Percentiles rank a stretch among this genome's conserved stretches.
Conservation (phyloP, 805 yeast genomes). For the Schizosaccharomyces osmophilus region DNA sequence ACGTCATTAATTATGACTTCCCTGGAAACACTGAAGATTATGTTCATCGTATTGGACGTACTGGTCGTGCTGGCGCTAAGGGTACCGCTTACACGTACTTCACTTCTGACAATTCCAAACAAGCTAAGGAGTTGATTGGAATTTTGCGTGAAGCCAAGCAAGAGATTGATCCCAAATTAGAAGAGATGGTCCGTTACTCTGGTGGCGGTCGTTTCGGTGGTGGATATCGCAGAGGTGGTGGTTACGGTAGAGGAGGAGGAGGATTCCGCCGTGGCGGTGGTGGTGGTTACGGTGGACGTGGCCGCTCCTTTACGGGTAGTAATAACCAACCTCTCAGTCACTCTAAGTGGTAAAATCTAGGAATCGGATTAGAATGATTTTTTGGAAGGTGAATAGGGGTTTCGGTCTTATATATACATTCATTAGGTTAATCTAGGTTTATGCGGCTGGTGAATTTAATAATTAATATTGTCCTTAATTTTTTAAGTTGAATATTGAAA, state of each 20-base stretch:
- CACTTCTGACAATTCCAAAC: conserved; percentile 63
- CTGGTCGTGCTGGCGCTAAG: conserved; percentile 93
- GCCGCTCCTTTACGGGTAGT: conserved; percentile 3
- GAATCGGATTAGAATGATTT: neutral
- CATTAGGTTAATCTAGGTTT: too few species aligned
- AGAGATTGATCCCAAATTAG: conserved; percentile 55
- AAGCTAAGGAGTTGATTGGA: conserved; percentile 73
- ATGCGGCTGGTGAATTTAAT: too few species aligned
- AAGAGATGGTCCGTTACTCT: conserved; percentile 40
- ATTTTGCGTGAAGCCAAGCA: conserved; percentile 92
- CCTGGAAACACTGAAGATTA: conserved; percentile 95
- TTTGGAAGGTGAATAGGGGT: too few species aligned
- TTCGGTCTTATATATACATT: too few species aligned
- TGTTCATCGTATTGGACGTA: conserved; percentile 96
- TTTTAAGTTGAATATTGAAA: too few species aligned
- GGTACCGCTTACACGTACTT: conserved; percentile 93
- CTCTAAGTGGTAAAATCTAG: neutral
- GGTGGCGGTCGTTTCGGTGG: conserved; percentile 23
- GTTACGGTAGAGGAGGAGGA: conserved; percentile 6
- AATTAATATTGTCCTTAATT: too few species aligned
- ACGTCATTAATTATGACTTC: conserved; percentile 86
- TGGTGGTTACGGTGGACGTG: conserved; percentile 3
- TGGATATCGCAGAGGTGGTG: conserved; percentile 21
- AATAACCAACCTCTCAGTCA: neutral
- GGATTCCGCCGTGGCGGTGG: conserved; percentile 5